Evolutionary conservation across 495 filamentous ascomycete species (phyloP), one percentile per base, ranked within the genome.

Genomic region (Annulohypoxylon moriforme): DNA sequence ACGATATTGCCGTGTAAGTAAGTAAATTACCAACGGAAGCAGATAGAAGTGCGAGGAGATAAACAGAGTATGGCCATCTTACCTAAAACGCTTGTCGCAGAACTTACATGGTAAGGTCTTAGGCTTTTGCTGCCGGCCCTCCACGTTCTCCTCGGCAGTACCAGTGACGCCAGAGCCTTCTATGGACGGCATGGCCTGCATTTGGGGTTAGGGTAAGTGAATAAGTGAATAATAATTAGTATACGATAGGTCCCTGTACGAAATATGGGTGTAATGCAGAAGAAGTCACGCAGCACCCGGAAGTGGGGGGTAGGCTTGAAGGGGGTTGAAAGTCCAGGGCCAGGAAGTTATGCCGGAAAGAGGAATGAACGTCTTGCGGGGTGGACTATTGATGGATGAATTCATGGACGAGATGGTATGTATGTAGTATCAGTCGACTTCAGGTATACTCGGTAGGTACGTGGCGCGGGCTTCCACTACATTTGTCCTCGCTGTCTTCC

Each of bases 31-130:
- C 74, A 81, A 79, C 78, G 78, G 78, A 81, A 82, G 78, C 60
- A 77, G 80, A 80, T 76, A 78, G 73, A 71, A 68, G 34, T 59
- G 49, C 70, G 64, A 71, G 70, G 64, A 73, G 77, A 71, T 67
- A 72, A 52, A 74, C 11, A 77, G 61, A 71, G 53, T 60, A 44
- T 60, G 65, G 61, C 58, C 8, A 49, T 76, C 84, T 79, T 75
- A 86, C 79, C 84, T 85, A 79, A 89, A 89, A 56, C 81, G 79
- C 74, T 86, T 85, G 74, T 82, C 81, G 76, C 85, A 87, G 61
- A 84, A 87, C 75, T 83, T 82, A 80, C 85, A 87, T 65, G 82
- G 84, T 72, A 87, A 76, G 46, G 82, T 82, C 78, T 86, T 86
- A 63, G 84, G 83, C 64, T 86, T 86, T 77, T 85, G 84, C 60